These are phyloP conservation scores for Penicillium hordei DNA, from an alignment of 2,329 filamentous ascomycete genomes.

Conservation along the genomic window DNA sequence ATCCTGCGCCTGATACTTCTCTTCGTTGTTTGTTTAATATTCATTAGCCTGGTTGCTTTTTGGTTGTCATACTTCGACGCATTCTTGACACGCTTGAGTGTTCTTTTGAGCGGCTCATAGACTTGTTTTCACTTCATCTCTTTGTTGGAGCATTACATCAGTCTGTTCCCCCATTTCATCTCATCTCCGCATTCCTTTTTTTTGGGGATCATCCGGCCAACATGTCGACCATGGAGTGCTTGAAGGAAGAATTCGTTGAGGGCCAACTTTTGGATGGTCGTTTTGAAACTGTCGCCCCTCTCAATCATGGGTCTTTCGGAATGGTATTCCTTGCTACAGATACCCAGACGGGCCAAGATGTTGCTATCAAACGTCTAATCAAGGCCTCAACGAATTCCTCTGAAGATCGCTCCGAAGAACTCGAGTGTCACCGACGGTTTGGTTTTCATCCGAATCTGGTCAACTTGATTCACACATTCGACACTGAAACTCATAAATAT, in stretches of 20 bases:
- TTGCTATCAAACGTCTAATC: slow-evolving; percentile 95
- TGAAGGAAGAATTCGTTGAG: slow-evolving; percentile 38
- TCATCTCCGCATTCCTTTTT: slow-evolving; percentile 13
- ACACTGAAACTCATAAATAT: slow-evolving; percentile 86
- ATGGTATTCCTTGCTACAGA: slow-evolving; percentile 96
- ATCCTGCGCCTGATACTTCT: slow-evolving; percentile 24
- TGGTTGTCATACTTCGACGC: slow-evolving; percentile 12
- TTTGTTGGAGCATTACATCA: slow-evolving; percentile 18
- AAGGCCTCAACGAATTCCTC: slow-evolving; percentile 68
- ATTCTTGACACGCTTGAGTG: slow-evolving; percentile 17
- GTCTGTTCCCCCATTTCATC: slow-evolving; percentile 5
- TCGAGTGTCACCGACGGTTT: slow-evolving; percentile 73
- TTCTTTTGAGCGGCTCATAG: slow-evolving; percentile 28
- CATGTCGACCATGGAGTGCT: slow-evolving; percentile 34
- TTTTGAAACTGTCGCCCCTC: slow-evolving; percentile 85
- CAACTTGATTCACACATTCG: slow-evolving; percentile 86
- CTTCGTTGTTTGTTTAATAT: slow-evolving; percentile 29
- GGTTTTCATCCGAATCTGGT: slow-evolving; percentile 86
- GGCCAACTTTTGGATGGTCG: slow-evolving; percentile 59
- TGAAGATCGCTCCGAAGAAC: slow-evolving; percentile 67
- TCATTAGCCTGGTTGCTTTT: slow-evolving; percentile 35
- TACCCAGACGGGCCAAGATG: slow-evolving; percentile 69
- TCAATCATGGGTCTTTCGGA: slow-evolving; percentile 98
- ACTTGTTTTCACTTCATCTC: slow-evolving; percentile 19
- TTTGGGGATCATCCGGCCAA: slow-evolving; percentile 19